phyloP scores from a whole-genome alignment of 345 rosid genomes.

The Salix arbutifolia region DNA sequence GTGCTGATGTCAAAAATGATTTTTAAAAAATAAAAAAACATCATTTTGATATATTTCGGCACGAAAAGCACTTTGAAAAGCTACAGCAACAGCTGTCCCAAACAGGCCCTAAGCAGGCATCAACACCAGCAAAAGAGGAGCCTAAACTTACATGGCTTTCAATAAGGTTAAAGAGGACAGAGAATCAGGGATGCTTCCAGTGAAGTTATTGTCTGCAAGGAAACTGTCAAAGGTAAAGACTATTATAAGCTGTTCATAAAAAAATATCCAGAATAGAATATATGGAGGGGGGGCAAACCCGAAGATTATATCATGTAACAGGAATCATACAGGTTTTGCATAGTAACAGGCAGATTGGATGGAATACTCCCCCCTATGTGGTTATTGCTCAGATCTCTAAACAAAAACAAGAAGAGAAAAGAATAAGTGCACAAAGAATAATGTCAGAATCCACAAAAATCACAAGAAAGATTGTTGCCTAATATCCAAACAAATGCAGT shows the following conservation, averaged over 20 bases:
- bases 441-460: not conserved
- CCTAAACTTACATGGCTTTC: constrained; percentile 58
- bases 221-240: constrained; percentile 65
- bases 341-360: constrained; percentile 63
- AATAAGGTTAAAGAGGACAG: constrained; percentile 56
- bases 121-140: constrained; percentile 5
- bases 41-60: no score
- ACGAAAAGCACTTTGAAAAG: no score
- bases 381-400: constrained; percentile 92
- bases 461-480: not conserved
- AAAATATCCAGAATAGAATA: not conserved
- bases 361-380: constrained; percentile 91
- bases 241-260: constrained; percentile 26
- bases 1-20: no score
- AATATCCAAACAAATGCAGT: not conserved
- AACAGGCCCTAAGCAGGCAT: constrained; percentile 11
- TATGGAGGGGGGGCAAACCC: not conserved
- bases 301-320: not conserved
- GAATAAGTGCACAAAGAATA: constrained; percentile 6
- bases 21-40: no score
- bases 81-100: no score
- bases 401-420: not conserved
- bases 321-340: constrained; percentile 57
- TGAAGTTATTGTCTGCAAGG: constrained; percentile 83
- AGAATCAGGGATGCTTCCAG: constrained; percentile 87